phyloP scores from a whole-genome alignment of 2,329 filamentous ascomycete genomes.

The Penicillium sumatraense region DNA sequence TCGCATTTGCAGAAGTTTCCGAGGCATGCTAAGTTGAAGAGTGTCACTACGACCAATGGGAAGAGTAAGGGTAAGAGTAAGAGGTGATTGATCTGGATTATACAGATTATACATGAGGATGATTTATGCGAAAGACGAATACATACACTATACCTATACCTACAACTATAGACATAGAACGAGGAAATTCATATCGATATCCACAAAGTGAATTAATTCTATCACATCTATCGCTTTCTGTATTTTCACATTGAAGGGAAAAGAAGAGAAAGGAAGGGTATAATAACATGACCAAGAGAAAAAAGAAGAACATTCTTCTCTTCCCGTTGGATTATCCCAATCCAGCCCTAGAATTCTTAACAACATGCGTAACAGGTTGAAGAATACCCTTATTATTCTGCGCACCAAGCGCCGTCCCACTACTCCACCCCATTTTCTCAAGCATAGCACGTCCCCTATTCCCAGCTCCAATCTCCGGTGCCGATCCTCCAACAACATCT shows the following conservation, averaged over 20 bases:
- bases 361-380: slow-evolving; percentile 80
- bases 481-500: slow-evolving; percentile 82
- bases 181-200: too few relatives aligned
- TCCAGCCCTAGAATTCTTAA: slow-evolving; percentile 85
- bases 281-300: neutral
- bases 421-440: slow-evolving; percentile 97
- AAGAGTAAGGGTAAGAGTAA: neutral
- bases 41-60: neutral
- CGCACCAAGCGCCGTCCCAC: slow-evolving; percentile 81
- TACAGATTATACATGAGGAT: too few relatives aligned
- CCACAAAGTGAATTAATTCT: too few relatives aligned
- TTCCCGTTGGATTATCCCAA: too few relatives aligned
- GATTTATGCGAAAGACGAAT: too few relatives aligned
- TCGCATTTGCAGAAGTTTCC: slow-evolving; percentile 67
- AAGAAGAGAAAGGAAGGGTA: too few relatives aligned
- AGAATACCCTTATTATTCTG: slow-evolving; percentile 85
- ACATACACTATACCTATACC: too few relatives aligned
- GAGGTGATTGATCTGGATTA: too few relatives aligned
- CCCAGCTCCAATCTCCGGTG: slow-evolving; percentile 78
- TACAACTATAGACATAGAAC: too few relatives aligned
- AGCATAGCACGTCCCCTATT: slow-evolving; percentile 87
- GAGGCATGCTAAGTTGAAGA: slow-evolving; percentile 62
- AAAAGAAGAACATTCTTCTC: neutral
- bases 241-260: too few relatives aligned
- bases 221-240: too few relatives aligned